Base-by-base conservation (phyloP, 1,139 yeast genomes). In the Hansenula lynferdii region DNA sequence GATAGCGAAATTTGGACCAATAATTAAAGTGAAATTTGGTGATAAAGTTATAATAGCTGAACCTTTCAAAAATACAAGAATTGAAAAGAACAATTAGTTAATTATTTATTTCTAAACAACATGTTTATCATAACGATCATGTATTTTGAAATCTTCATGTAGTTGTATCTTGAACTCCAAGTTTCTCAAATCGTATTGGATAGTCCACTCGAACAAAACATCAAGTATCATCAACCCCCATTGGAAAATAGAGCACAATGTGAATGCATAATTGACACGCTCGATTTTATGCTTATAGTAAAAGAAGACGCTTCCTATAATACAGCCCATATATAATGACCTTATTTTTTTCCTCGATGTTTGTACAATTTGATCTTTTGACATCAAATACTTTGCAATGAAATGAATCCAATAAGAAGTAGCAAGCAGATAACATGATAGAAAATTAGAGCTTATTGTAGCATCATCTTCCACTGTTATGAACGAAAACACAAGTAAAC, bases 21-120 rank as follows among this genome's bases (percentile, higher is more conserved):
- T 40, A 2, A 45, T 53, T 18, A 48, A 47, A 32, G 42, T 53
- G 36, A 46, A 33, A 31, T 51, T 53, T 35, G 50, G 49, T 4
- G 34, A 40, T 2, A 37, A 40, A 25, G 37, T 44, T 9, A 43
- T 53, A 2, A 40, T 51, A 6, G 55, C 56, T 4, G 49, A 50
- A 26, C 57, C 57, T 3, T 53, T 53, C 35, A 42, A 44, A 23
- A 27, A 43, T 8, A 44, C 54, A 22, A 42, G 45, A 27, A 42
- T 50, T 15, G 50, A 48, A 21, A 24, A n/a, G n/a, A 33, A 14
- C 18, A 28, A 12, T 12, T 29, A n/a, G n/a, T n/a, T n/a, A n/a
- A n/a, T n/a, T n/a, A n/a, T n/a, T n/a, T 20, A 15, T 15, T 6
- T n/a, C n/a, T 31, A 26, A 14, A 21, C 35, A 17, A 18, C 23